These are phyloP conservation scores for Epichloe baconii DNA, from an alignment of 2,329 filamentous ascomycete species.

Conservation along the genomic window DNA sequence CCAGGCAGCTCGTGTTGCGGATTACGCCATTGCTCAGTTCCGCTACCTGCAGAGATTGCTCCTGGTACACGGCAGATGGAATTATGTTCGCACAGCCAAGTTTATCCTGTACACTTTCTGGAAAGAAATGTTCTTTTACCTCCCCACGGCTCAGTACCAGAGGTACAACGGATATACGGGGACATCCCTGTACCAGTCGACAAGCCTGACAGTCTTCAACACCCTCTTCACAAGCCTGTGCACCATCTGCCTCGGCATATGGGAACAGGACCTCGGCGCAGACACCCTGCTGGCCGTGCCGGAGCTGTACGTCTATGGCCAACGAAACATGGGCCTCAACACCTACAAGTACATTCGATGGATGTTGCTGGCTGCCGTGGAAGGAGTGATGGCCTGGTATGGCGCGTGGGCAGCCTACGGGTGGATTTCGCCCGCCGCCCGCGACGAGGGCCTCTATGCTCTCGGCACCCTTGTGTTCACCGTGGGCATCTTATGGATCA, in stretches of 20 bases:
- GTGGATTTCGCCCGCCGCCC: constrained; percentile 33
- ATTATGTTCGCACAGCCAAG: constrained; percentile 76
- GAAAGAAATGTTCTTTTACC: constrained; percentile 76
- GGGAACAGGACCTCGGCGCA: constrained; percentile 76
- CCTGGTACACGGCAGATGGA: constrained; percentile 80
- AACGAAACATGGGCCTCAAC: constrained; percentile 60
- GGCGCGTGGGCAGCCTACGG: constrained; percentile 40
- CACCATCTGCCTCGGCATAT: constrained; percentile 81
- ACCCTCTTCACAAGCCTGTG: constrained; percentile 83
- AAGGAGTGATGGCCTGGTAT: constrained; percentile 65
- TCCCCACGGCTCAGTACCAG: constrained; percentile 75
- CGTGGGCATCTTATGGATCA: constrained; percentile 58
- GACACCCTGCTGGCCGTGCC: constrained; percentile 84
- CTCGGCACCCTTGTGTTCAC: constrained; percentile 62
- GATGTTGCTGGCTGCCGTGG: constrained; percentile 61
- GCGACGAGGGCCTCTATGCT: constrained; percentile 59
- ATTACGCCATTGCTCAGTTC: constrained; percentile 88
- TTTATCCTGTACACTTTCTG: constrained; percentile 87
- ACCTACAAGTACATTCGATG: constrained; percentile 59
- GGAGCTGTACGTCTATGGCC: constrained; percentile 77
- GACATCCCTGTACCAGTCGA: constrained; percentile 79
- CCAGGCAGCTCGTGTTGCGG: constrained; percentile 78
- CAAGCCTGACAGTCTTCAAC: constrained; percentile 83
- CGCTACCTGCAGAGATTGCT: constrained; percentile 74
- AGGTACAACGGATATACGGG: constrained; percentile 77